Conservation (phyloP, 805 yeast species). For the Lipomyces starkeyi region DNA sequence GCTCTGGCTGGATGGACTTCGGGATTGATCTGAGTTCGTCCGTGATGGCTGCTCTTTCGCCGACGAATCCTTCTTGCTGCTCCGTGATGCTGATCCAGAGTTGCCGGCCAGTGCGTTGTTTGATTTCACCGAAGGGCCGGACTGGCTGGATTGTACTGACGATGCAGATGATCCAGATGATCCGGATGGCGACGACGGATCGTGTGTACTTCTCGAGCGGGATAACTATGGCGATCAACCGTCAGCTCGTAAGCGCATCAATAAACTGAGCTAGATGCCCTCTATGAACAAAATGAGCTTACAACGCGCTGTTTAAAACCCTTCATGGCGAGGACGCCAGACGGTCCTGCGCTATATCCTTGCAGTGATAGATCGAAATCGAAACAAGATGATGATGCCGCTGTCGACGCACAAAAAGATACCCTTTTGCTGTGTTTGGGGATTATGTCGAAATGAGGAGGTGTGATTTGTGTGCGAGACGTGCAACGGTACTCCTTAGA, state of each 20-base stretch:
- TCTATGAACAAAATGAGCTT: constrained; percentile 1
- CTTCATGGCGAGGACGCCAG: constrained; percentile 36
- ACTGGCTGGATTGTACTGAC: constrained; percentile 12
- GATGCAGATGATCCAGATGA: constrained; percentile 21
- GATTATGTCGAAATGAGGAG: constrained; percentile 1
- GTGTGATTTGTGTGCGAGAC: not conserved
- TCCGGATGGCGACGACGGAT: constrained; percentile 23
- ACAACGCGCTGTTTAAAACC: constrained; percentile 44
- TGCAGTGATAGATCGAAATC: not conserved
- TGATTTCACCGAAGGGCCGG: constrained; percentile 12
- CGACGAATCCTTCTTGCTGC: constrained; percentile 15
- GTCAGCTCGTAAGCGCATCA: not conserved
- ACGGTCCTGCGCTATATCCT: constrained; percentile 6
- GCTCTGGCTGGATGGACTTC: not conserved
- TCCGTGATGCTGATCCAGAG: constrained; percentile 8
- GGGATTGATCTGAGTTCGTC: not conserved
- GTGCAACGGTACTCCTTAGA: not conserved
- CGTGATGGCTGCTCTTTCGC: not conserved
- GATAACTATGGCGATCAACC: constrained; percentile 31
- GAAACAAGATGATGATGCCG: not conserved
- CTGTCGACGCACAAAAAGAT: not conserved
- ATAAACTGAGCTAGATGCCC: not conserved
- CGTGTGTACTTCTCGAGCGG: constrained; percentile 39
- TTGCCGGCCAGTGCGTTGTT: not conserved
- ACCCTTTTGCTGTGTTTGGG: not conserved